These are phyloP conservation scores for Prunus armeniaca DNA, from an alignment of 306 rosid genomes.

Conservation along the genomic window DNA sequence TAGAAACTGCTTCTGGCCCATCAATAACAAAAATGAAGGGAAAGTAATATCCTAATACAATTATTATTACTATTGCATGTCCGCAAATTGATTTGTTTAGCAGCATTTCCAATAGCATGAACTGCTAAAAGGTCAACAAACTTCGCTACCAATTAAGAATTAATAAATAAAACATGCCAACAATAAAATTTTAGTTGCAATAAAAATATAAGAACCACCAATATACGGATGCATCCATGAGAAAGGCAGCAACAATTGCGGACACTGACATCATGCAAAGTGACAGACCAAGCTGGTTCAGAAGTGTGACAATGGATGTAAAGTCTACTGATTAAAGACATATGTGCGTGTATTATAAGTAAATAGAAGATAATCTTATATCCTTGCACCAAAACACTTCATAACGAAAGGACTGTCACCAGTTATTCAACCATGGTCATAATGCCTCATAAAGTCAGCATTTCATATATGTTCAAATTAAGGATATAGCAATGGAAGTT, in stretches of 20 bases:
- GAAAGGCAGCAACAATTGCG: background rate
- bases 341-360: background rate
- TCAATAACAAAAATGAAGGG: background rate
- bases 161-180: background rate
- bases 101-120: background rate
- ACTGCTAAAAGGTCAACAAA: background rate
- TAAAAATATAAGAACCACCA: too few species aligned
- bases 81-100: background rate
- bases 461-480: background rate
- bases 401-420: background rate
- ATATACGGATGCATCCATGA: background rate
- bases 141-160: background rate
- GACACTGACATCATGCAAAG: background rate
- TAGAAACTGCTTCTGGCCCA: background rate
- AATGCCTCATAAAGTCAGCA: background rate
- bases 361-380: background rate
- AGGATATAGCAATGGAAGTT: background rate
- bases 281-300: background rate
- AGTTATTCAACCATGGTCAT: background rate
- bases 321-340: background rate
- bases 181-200: background rate
- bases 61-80: too few species aligned
- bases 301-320: background rate
- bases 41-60: background rate
- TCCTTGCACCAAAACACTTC: background rate